These are phyloP conservation scores for Calonectria naviculata DNA, from an alignment of 2,329 filamentous ascomycete species.

Conservation along the genomic window DNA sequence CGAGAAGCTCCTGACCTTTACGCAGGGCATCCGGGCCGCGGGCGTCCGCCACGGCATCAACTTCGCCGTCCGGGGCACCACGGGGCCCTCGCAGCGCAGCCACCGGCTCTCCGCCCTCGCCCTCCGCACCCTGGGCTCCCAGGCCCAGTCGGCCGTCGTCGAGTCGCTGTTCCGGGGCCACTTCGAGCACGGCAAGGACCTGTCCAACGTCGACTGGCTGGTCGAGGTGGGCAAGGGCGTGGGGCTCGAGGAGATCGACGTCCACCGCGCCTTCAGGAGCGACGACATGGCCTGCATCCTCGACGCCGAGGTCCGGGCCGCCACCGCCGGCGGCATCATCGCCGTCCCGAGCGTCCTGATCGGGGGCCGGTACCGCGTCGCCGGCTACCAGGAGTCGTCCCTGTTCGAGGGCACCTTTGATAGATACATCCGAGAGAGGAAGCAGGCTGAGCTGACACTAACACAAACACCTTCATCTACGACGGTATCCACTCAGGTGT, in stretches of 20 bases:
- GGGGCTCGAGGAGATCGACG: constrained; percentile 42
- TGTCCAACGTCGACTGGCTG: constrained; percentile 54
- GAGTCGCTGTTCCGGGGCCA: constrained; percentile 54
- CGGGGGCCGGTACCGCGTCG: constrained; percentile 74
- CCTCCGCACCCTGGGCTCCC: constrained; percentile 42
- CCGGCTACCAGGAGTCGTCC: constrained; percentile 75
- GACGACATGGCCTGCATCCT: constrained; percentile 41
- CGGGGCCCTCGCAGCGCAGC: constrained; percentile 56
- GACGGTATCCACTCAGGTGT: background rate
- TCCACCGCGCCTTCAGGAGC: constrained; percentile 43
- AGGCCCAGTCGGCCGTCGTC: constrained; percentile 53
- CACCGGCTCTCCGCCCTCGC: constrained; percentile 61
- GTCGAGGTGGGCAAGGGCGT: constrained; percentile 44
- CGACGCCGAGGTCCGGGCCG: constrained; percentile 44
- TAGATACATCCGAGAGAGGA: constrained; percentile 52
- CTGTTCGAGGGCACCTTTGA: constrained; percentile 77
- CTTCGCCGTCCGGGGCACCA: constrained; percentile 54
- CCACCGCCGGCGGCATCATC: constrained; percentile 55
- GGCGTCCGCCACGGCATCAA: constrained; percentile 51
- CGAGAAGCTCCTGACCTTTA: constrained; percentile 40
- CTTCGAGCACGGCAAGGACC: constrained; percentile 54
- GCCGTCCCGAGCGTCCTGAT: constrained; percentile 82
- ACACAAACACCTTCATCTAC: background rate
- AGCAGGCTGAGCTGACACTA: background rate
- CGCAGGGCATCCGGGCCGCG: constrained; percentile 44